phyloP scores from a whole-genome alignment of 352 stramenopile genomes.

The Globisporangium cylindrosporum region DNA sequence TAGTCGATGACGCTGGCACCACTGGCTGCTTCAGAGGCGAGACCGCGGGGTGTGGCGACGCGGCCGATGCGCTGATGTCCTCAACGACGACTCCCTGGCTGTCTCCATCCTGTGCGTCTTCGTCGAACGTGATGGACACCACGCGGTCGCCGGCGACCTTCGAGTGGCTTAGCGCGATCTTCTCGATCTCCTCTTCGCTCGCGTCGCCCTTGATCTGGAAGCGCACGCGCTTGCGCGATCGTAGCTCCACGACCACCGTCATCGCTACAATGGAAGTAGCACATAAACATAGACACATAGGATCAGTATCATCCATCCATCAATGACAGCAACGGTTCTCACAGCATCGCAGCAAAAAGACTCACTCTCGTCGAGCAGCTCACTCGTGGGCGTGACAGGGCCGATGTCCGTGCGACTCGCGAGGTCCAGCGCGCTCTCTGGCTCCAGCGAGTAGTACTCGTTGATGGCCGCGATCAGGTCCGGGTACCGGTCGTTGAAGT shows the following conservation, averaged over 20 bases:
- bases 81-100: slow-evolving; percentile 21
- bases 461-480: slow-evolving; percentile 70
- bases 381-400: slow-evolving; percentile 43
- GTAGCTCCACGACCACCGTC: slow-evolving; percentile 56
- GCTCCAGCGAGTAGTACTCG: slow-evolving; percentile 57
- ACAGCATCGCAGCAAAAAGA: slow-evolving; percentile 4
- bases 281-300: neutral
- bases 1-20: slow-evolving; percentile 22
- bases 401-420: slow-evolving; percentile 70
- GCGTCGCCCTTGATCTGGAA: slow-evolving; percentile 56
- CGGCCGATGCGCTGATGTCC: slow-evolving; percentile 8
- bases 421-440: slow-evolving; percentile 34
- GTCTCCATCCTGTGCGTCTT: slow-evolving; percentile 32
- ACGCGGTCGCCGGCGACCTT: slow-evolving; percentile 43
- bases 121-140: slow-evolving; percentile 57
- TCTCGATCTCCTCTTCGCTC: slow-evolving; percentile 65
- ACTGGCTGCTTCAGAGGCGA: slow-evolving; percentile 1
- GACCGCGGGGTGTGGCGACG: slow-evolving; percentile 24
- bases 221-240: slow-evolving; percentile 48
- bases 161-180: slow-evolving; percentile 47
- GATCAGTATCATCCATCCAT: neutral
- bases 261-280: slow-evolving; percentile 30
- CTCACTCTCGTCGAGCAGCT: slow-evolving; percentile 68
- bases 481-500: slow-evolving; percentile 83
- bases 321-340: neutral